Percentiles rank a stretch among this genome's conserved stretches.
phyloP scores from a whole-genome alignment of 345 rosid species.

The Acer yangbiense region DNA sequence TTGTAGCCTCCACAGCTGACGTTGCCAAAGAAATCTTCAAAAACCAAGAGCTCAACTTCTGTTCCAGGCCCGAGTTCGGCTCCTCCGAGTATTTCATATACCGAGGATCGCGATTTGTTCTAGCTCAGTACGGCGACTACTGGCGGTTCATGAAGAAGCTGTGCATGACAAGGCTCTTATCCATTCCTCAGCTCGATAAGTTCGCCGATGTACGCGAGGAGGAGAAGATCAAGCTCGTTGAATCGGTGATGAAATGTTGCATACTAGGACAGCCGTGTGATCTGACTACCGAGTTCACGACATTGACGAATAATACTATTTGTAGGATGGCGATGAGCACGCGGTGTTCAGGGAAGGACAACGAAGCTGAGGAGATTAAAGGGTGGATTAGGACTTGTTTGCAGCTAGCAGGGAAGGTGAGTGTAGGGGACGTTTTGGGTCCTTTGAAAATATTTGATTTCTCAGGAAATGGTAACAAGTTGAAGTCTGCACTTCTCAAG shows the following conservation, averaged over 20 bases:
- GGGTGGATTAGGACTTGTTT: constrained; percentile 40
- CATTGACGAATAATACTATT: constrained; percentile 51
- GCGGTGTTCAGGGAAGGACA: constrained; percentile 47
- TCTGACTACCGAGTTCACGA: constrained; percentile 35
- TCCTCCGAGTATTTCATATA: constrained; percentile 49
- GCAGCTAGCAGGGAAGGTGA: constrained; percentile 55
- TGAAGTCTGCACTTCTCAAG: constrained; percentile 40
- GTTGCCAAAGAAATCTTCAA: constrained; percentile 53
- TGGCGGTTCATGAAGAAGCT: constrained; percentile 74
- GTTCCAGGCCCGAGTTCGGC: constrained; percentile 52
- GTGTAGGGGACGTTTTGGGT: constrained; percentile 65
- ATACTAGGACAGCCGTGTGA: constrained; percentile 40
- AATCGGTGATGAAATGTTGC: constrained; percentile 43
- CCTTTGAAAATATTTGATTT: constrained; percentile 58
- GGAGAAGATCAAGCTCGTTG: constrained; percentile 55
- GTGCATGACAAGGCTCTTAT: constrained; percentile 65
- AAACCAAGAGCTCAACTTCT: constrained; percentile 45
- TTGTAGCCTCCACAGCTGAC: constrained; percentile 37
- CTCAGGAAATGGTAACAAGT: constrained; percentile 58
- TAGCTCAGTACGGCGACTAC: constrained; percentile 52
- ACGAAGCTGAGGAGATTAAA: constrained; percentile 50
- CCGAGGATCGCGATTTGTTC: constrained; percentile 48
- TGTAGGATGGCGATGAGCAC: constrained; percentile 74
- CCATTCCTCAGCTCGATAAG: constrained; percentile 58
- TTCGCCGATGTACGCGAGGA: constrained; percentile 42